Base-by-base conservation (phyloP, 371 early-diverging fungal genomes). In the Synchytrium microbalum region DNA sequence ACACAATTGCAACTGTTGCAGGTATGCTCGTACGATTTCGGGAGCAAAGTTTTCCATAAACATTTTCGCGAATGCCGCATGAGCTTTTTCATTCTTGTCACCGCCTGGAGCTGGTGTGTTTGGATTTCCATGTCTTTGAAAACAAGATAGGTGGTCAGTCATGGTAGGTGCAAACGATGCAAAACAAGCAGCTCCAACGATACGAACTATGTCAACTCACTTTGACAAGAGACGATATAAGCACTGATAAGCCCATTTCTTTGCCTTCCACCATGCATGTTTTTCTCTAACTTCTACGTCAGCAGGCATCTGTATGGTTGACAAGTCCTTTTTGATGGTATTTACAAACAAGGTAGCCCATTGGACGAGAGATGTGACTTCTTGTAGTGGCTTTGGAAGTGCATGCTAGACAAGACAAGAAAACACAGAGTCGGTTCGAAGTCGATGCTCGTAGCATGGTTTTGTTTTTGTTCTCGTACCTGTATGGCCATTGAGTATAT, bases 191-290 rank as follows among this genome's bases (percentile, higher is more conserved):
- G n/a, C n/a, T n/a, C n/a, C 51, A 14, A 51, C 23, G 56, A 13
- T 56, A 26, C 5, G 13, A 56, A 24, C 24, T 13, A 10, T 26
- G 24, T 10, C 5, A 56, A 56, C 68, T 8, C 68, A 79, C 67
- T 79, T 67, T 28, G 72, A 67, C 65, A 92, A 92, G 26, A 92
- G 75, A 25, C 82, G 84, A 75, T 92, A 90, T 62, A 95, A 71
- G 73, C 88, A 88, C 54, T 84, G 84, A 64, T 85, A 86, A 0
- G 95, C 91, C 95, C 97, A 94, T 64, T 95, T 93, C 73, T 93
- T 93, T 27, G 89, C 88, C 77, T 92, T 92, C 88, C 89, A 90
- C 86, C 88, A 91, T 26, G 85, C 82, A 70, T 87, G 84, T 66
- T 80, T 85, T 65, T 88, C 91, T 32, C 86, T 74, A 33, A 90